Evolutionary conservation across 2,329 filamentous ascomycete genomes (phyloP), one percentile per base, ranked within the genome.

Genomic region (Scopulariopsis brevicaulis): DNA sequence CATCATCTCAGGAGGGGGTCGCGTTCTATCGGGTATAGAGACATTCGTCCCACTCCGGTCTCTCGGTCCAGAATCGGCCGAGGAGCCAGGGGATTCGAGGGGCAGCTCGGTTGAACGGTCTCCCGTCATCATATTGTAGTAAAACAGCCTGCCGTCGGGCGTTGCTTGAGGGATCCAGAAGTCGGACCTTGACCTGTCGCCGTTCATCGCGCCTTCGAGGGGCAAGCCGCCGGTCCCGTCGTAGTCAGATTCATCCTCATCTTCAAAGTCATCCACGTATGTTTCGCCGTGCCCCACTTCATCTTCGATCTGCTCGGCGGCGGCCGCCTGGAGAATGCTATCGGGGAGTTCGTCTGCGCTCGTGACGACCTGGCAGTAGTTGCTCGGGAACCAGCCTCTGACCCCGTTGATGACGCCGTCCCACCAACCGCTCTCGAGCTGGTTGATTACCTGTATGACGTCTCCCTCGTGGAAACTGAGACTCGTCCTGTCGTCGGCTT

Each of bases 151-250:
- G 57, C 94, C 94, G 69, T 97, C 92, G 1, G 90, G 84, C 0
- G 94, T 99, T 15, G 92, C 94, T 74, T 99, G 94, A 20, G 94
- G 94, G 64, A 99, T 96, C 94, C 94, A 99, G 69, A 96, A 99
- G 63, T 95, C 93, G 53, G 93, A 91, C 69, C 93, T 86, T 64
- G 94, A 92, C 67, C 89, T 88, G 66, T 86, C 85, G 62, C 61
- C 67, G 18, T 71, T 72, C 53, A 80, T 80, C n/a, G 40, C 53
- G 55, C 85, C 84, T 66, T 95, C 90, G 55, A 90, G 79, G 6
- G 87, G 85, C 55, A 89, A 71, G 60, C 81, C 77, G 69, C 64
- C 82, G 22, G 70, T 75, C 56, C 84, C 84, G 61, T 84, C 82
- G 53, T 77, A 76, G 60, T 85, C 84, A 4, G 78, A 79, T 58